Conservation (phyloP, 805 yeast genomes). For the Kluyveromyces lactis region DNA sequence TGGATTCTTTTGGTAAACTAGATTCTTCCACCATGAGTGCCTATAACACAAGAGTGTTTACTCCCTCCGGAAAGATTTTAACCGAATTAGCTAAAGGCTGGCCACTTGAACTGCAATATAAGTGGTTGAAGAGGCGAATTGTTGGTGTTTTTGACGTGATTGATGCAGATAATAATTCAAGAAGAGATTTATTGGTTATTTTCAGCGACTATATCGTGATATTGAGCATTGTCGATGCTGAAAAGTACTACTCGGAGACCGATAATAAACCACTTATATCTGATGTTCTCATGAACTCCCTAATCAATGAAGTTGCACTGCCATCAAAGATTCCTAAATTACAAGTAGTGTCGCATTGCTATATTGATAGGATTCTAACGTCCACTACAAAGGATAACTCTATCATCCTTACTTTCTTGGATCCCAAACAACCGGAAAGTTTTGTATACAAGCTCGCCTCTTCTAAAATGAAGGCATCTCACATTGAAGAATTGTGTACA, state of each 20-base stretch:
- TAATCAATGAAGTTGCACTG: conserved; percentile 77
- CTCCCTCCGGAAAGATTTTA: conserved; percentile 84
- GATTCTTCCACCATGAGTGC: conserved; percentile 32
- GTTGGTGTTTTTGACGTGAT: conserved; percentile 59
- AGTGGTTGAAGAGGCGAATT: conserved; percentile 82
- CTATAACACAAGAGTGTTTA: conserved; percentile 62
- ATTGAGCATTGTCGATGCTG: conserved; percentile 43
- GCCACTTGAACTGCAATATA: conserved; percentile 82
- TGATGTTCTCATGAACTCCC: conserved; percentile 82
- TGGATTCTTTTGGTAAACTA: conserved; percentile 72
- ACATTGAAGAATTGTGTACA: conserved; percentile 37
- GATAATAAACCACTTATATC: conserved; percentile 48
- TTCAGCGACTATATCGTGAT: conserved; percentile 77
- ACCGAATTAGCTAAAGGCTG: conserved; percentile 78
- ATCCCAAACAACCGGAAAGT: conserved; percentile 16
- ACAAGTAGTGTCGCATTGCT: conserved; percentile 60
- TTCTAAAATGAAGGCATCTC: conserved; percentile 44
- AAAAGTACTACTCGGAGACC: conserved; percentile 16
- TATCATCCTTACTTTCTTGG: conserved; percentile 15
- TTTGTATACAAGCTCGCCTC: conserved; percentile 22
- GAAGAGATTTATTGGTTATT: conserved; percentile 54
- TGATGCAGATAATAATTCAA: conserved; percentile 27
- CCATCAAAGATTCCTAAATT: conserved; percentile 55
- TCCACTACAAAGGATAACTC: conserved; percentile 31
- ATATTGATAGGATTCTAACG: conserved; percentile 47